A percentile compares a stretch with the other conserved stretches of the same genome.
Evolutionary conservation across 257 asterid genomes (phyloP).

Genomic region (Ajuga chamaepitys): DNA sequence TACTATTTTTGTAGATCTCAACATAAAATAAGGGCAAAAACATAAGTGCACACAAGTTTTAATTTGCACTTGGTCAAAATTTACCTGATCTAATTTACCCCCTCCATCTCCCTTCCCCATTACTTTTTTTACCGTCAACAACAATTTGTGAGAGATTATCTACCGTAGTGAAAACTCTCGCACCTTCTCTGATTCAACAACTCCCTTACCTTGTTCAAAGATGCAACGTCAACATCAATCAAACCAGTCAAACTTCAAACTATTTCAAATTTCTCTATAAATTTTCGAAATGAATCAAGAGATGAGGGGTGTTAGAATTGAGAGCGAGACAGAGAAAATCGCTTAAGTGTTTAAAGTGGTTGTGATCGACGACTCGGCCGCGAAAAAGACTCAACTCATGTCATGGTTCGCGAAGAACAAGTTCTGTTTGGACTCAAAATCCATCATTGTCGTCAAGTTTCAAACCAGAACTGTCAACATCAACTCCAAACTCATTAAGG

Average conservation of each 20-base stretch:
- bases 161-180: too few relatives aligned
- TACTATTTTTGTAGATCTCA: too few relatives aligned
- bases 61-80: too few relatives aligned
- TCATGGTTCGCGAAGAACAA: constrained; percentile 70
- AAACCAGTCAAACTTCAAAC: not conserved
- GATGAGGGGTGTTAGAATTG: constrained; percentile 28
- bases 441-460: constrained; percentile 78
- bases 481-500: constrained; percentile 61
- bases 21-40: too few relatives aligned
- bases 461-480: constrained; percentile 57
- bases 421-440: constrained; percentile 65
- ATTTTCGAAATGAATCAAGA: constrained; percentile 35
- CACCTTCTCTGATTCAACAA: too few relatives aligned
- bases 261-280: not conserved
- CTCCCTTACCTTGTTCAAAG: too few relatives aligned
- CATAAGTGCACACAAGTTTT: too few relatives aligned
- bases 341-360: constrained; percentile 75
- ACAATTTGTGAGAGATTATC: too few relatives aligned
- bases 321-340: constrained; percentile 29
- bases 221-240: too few relatives aligned
- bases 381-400: constrained; percentile 67
- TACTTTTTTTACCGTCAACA: too few relatives aligned
- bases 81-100: too few relatives aligned
- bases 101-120: too few relatives aligned
- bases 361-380: constrained; percentile 79